Base-by-base conservation (phyloP, 1,139 yeast species). In the Kurtzmaniella natalensis region DNA sequence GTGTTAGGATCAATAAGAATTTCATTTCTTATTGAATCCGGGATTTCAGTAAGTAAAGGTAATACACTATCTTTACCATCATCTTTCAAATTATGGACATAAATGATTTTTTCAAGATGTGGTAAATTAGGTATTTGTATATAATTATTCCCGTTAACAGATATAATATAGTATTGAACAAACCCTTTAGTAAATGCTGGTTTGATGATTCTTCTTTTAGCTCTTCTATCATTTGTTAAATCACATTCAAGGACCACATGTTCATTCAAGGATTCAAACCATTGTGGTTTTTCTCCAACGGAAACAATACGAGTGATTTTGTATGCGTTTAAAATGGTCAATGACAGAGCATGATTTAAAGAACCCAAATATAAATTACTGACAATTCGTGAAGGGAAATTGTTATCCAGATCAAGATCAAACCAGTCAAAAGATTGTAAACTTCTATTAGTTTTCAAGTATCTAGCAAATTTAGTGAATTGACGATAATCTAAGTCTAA, bases 21-120 rank as follows among this genome's bases (percentile, higher is more conserved):
- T 32, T 58, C 59, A 10, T 51, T 46, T 37, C 61, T 69, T 18
- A 66, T 48, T 9, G 42, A 44, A 11, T 46, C 47, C 0, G 71
- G 72, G 30, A 64, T 50, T 17, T 51, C 53, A 10, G 51, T 43
- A 28, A 66, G 48, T 28, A 65, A 44, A n/a, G 59, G 59, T 14
- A 49, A 41, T 10, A 66, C 46, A 13, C 65, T 55, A 41, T 65
- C 71, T 33, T 53, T 59, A 1, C 72, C 72, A 41, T 66, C 72
- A 42, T 65, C 72, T 33, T 61, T 59, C 30, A 65, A 41, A 39
- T 64, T 60, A 36, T 61, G 53, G 20, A 66, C 59, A 40, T 50
- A 65, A 3, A 64, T 46, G 19, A 61, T 44, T 17, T 55, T 50
- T 34, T 50, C 46, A 19, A 64, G 39, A 16, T 48, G 27, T 16